phyloP scores from a whole-genome alignment of 2,329 filamentous ascomycete genomes.

The Rhinocladiella mackenziei region DNA sequence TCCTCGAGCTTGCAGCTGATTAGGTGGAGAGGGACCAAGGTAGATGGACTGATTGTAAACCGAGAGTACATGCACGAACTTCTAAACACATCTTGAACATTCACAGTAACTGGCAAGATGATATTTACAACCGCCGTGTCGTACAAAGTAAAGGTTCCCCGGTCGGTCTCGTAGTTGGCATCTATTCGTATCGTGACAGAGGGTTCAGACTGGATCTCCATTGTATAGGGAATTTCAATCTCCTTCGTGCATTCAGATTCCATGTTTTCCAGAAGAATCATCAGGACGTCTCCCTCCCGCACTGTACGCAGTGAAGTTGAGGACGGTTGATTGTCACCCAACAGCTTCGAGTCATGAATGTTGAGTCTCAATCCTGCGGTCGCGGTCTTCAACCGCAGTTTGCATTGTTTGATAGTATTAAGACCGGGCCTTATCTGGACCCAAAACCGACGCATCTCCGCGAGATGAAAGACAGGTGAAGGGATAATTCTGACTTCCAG shows the following conservation, averaged over 20 bases:
- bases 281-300: constrained; percentile 20
- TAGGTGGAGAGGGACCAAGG: constrained; percentile 68
- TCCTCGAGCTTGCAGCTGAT: constrained; percentile 68
- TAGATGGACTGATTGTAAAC: constrained; percentile 85
- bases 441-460: constrained; percentile 72
- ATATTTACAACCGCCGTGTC: constrained; percentile 63
- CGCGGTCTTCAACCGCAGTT: constrained; percentile 59
- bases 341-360: constrained; percentile 55
- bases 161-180: constrained; percentile 64
- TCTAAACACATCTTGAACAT: constrained; percentile 95
- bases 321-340: constrained; percentile 44
- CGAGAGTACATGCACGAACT: constrained; percentile 74
- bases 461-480: constrained; percentile 70
- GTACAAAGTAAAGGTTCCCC: constrained; percentile 62
- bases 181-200: constrained; percentile 64
- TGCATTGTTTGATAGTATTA: constrained; percentile 48
- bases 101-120: constrained; percentile 80
- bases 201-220: constrained; percentile 67
- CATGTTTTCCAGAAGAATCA: constrained; percentile 18
- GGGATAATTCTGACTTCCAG: constrained; percentile 54
- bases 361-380: constrained; percentile 64
- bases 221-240: constrained; percentile 71
- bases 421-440: constrained; percentile 52
- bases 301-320: constrained; percentile 11
- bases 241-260: constrained; percentile 32